Evolutionary conservation across 371 early-diverging fungal genomes (phyloP).

Genomic region (Mortierella sp.): DNA sequence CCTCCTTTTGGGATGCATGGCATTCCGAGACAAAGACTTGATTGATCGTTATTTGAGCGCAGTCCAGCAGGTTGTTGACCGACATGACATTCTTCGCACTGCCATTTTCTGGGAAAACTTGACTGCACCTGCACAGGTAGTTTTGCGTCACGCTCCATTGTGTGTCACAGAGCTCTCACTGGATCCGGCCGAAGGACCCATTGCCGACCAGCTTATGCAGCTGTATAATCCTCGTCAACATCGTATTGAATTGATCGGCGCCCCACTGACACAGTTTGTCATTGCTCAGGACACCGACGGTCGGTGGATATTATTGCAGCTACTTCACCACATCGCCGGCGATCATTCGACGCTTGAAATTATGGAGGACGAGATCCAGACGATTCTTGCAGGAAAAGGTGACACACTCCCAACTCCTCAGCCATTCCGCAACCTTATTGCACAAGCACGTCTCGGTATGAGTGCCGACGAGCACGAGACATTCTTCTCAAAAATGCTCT

Average conservation of each 20-base stretch:
- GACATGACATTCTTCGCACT: conserved; percentile 23
- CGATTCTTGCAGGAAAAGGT: conserved; percentile 12
- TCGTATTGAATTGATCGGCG: conserved; percentile 1
- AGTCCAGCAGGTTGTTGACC: conserved; percentile 11
- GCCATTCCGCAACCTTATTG: conserved; percentile 22
- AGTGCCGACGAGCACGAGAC: conserved; percentile 3
- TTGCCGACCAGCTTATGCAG: not conserved
- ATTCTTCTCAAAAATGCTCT: conserved; percentile 17
- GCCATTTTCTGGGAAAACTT: conserved; percentile 12
- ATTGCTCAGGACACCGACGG: conserved; percentile 8
- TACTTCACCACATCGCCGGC: conserved; percentile 22
- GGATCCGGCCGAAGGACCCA: conserved; percentile 15
- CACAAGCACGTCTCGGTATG: conserved; percentile 5
- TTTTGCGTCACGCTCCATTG: conserved; percentile 3
- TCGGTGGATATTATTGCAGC: conserved; percentile 1
- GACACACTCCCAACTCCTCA: conserved; percentile 3
- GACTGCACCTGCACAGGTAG: conserved; percentile 19
- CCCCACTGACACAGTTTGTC: conserved; percentile 3
- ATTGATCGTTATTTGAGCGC: conserved; percentile 18
- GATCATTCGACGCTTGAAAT: conserved; percentile 12
- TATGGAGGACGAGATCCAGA: conserved; percentile 5
- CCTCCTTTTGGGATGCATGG: not conserved
- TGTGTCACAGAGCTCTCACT: conserved; percentile 2
- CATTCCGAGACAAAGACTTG: not conserved
- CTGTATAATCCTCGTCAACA: not conserved